Percentiles rank a stretch among this genome's conserved stretches.
Evolutionary conservation across 2,329 filamentous ascomycete genomes (phyloP).

Genomic region (Fusarium newnesense): DNA sequence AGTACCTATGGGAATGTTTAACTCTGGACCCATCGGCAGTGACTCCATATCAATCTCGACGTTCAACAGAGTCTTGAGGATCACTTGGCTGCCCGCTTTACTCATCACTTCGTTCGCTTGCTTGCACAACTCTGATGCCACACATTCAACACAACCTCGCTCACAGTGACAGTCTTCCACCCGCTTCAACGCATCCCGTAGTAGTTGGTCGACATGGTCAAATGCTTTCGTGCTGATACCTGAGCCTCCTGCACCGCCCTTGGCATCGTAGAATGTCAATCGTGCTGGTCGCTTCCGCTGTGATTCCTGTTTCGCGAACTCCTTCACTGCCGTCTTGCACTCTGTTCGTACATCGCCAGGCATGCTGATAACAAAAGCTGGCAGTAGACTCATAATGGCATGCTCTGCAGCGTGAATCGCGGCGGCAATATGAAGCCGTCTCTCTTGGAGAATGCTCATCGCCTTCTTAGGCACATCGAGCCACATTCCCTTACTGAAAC

Average conservation of each 20-base stretch:
- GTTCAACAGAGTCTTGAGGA: conserved; percentile 80
- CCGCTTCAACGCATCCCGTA: conserved; percentile 79
- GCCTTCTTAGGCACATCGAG: conserved; percentile 85
- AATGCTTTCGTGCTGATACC: conserved; percentile 95
- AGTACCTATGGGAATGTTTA: conserved; percentile 73
- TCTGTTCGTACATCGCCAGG: conserved; percentile 94
- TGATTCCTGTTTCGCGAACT: conserved; percentile 78
- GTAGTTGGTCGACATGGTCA: conserved; percentile 84
- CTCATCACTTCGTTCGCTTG: conserved; percentile 93
- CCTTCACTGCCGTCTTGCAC: conserved; percentile 89
- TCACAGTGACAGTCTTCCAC: conserved; percentile 81
- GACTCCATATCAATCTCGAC: conserved; percentile 82
- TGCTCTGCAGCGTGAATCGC: conserved; percentile 97
- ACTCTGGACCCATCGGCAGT: conserved; percentile 87
- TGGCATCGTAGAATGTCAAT: conserved; percentile 94
- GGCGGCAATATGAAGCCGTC: conserved; percentile 82
- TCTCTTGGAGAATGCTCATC: conserved; percentile 79
- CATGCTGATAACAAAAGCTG: conserved; percentile 89
- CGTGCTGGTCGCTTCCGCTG: conserved; percentile 84
- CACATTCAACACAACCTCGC: conserved; percentile 89
- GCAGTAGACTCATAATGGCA: conserved; percentile 85
- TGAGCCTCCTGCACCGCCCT: conserved; percentile 83
- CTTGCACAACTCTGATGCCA: conserved; percentile 84
- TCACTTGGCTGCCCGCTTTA: conserved; percentile 85
- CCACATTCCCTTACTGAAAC: conserved; percentile 92